phyloP scores from a whole-genome alignment of 345 rosid genomes.

The Eucalyptus sp. region DNA sequence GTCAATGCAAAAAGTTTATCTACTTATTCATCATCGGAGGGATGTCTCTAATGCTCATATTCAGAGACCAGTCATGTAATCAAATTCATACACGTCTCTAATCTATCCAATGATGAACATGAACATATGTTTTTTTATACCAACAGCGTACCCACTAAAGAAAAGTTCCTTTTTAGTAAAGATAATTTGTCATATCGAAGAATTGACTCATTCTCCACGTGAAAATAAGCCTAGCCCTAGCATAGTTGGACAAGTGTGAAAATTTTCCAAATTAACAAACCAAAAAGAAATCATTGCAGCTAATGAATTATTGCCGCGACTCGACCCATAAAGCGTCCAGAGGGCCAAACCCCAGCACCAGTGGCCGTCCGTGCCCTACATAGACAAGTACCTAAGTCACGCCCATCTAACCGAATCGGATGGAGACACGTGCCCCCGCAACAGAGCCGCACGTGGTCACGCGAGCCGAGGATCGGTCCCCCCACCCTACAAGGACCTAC shows the following conservation, averaged over 20 bases:
- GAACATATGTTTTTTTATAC: background rate
- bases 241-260: background rate
- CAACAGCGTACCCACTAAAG: background rate
- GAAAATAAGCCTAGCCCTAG: background rate
- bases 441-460: background rate
- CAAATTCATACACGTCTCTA: background rate
- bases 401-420: background rate
- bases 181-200: background rate
- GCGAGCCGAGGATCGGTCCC: background rate
- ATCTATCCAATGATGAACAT: background rate
- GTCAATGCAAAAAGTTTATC: background rate
- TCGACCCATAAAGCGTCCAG: background rate
- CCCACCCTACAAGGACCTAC: background rate
- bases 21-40: background rate
- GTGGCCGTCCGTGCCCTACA: background rate
- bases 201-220: background rate
- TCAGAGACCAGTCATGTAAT: rapidly evolving
- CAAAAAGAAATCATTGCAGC: background rate
- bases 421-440: background rate
- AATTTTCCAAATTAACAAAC: background rate
- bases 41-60: background rate
- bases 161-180: background rate
- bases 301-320: background rate
- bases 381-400: background rate
- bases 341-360: background rate